phyloP scores from a whole-genome alignment of 2,329 filamentous ascomycete species.

The Phyllosticta citrichinensis region DNA sequence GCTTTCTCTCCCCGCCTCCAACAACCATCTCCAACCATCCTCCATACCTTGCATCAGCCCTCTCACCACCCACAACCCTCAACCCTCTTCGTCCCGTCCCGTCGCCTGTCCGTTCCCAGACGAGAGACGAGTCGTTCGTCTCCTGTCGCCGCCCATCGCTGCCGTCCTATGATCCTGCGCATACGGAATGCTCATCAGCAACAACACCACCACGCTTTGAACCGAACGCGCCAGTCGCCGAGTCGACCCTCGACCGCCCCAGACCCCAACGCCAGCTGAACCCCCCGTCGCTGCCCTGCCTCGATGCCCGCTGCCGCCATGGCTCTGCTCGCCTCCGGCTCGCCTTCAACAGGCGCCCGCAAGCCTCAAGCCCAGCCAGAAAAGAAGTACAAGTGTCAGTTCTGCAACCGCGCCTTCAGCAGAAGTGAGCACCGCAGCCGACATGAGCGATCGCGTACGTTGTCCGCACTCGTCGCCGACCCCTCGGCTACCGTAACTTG shows the following conservation, averaged over 20 bases:
- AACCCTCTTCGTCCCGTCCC: constrained; percentile 3
- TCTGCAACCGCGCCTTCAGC: constrained; percentile 95
- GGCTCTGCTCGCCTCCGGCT: constrained; percentile 53
- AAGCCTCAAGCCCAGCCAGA: constrained; percentile 69
- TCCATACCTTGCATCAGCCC: background rate
- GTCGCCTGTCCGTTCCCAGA: background rate
- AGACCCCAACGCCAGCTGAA: constrained; percentile 6
- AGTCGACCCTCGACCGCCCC: constrained; percentile 8
- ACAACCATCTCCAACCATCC: constrained; percentile 1
- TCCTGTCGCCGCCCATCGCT: constrained; percentile 7
- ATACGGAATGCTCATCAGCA: constrained; percentile 11
- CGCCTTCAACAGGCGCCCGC: constrained; percentile 58
- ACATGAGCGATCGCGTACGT: constrained; percentile 97
- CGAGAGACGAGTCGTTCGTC: constrained; percentile 10
- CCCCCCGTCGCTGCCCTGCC: constrained; percentile 1
- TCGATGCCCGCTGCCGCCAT: constrained; percentile 52
- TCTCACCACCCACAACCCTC: background rate
- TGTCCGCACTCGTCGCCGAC: background rate
- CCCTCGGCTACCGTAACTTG: background rate
- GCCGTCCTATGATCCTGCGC: constrained; percentile 10
- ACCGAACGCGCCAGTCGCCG: constrained; percentile 9
- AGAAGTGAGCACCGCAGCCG: constrained; percentile 92
- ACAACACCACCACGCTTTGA: constrained; percentile 11
- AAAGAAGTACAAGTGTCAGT: constrained; percentile 99
- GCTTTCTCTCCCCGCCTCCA: no score